phyloP scores from a whole-genome alignment of 2,329 filamentous ascomycete genomes.

The Nemania sp. region DNA sequence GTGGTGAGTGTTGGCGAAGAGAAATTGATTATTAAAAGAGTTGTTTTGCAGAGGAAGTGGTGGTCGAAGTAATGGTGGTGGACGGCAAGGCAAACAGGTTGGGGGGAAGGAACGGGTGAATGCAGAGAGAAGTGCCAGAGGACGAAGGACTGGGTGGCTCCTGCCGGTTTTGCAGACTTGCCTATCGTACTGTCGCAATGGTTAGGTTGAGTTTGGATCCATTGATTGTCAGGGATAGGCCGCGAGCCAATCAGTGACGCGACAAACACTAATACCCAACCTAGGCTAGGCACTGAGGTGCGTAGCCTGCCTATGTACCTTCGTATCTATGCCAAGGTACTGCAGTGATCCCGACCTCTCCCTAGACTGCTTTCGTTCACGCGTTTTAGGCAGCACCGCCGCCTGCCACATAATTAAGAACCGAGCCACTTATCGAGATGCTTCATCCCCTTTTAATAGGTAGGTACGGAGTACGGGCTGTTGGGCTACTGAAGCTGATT shows the following conservation, averaged over 20 bases:
- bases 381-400: constrained; percentile 12
- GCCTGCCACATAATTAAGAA: constrained; percentile 5
- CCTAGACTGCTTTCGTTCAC: constrained; percentile 11
- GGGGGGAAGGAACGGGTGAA: background rate
- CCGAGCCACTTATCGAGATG: background rate
- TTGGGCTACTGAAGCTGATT: too few relatives aligned
- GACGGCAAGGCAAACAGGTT: background rate
- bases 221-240: constrained; percentile 7
- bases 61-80: constrained; percentile 9
- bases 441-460: background rate
- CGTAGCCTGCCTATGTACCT: background rate
- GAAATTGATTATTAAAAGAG: constrained; percentile 17
- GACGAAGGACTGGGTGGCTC: constrained; percentile 1
- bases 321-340: too few relatives aligned
- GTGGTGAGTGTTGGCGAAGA: background rate
- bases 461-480: too few relatives aligned
- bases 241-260: constrained; percentile 13
- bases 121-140: constrained; percentile 5
- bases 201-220: constrained; percentile 7
- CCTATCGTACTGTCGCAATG: constrained; percentile 3
- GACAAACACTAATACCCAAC: background rate
- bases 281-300: background rate
- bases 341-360: background rate
- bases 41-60: constrained; percentile 8
- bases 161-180: constrained; percentile 17